Conservation (phyloP, 202 grass and related monocot species). For the Alloteropsis angusta region DNA sequence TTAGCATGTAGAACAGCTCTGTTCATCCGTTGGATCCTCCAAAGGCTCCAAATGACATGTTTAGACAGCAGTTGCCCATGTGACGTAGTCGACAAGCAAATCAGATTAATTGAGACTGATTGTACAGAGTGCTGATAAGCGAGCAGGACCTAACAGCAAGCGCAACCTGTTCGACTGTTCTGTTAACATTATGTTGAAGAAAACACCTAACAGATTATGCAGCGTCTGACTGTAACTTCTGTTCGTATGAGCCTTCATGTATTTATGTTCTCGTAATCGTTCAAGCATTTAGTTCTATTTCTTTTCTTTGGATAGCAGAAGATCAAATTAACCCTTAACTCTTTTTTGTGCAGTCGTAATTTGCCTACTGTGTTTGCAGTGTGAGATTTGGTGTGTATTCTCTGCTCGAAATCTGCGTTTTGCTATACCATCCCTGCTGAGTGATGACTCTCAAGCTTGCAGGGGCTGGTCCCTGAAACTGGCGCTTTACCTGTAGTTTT, state of each 20-base stretch:
- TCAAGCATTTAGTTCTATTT: not conserved
- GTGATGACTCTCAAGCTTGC: not conserved
- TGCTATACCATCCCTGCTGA: too few relatives aligned
- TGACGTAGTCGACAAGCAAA: not conserved
- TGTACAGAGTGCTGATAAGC: slow-evolving; percentile 23
- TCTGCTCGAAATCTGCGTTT: not conserved
- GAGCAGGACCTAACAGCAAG: not conserved
- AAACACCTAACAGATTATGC: slow-evolving; percentile 14
- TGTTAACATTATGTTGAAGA: slow-evolving; percentile 3
- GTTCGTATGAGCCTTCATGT: not conserved
- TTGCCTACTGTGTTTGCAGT: not conserved
- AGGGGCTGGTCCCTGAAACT: not conserved
- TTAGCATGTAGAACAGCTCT: slow-evolving; percentile 22
- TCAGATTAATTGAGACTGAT: not conserved
- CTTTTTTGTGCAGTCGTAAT: not conserved
- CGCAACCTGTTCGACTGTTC: not conserved
- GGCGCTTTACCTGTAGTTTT: not conserved
- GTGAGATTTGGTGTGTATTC: not conserved
- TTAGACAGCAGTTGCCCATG: not conserved
- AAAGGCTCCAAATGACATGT: not conserved
- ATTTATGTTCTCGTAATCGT: not conserved
- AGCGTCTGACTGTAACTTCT: slow-evolving; percentile 32
- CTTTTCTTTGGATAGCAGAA: not conserved
- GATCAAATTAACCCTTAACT: not conserved
- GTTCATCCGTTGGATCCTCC: not conserved